Evolutionary conservation across 116 monocot species (phyloP).

Genomic region (Posidonia oceanica): DNA sequence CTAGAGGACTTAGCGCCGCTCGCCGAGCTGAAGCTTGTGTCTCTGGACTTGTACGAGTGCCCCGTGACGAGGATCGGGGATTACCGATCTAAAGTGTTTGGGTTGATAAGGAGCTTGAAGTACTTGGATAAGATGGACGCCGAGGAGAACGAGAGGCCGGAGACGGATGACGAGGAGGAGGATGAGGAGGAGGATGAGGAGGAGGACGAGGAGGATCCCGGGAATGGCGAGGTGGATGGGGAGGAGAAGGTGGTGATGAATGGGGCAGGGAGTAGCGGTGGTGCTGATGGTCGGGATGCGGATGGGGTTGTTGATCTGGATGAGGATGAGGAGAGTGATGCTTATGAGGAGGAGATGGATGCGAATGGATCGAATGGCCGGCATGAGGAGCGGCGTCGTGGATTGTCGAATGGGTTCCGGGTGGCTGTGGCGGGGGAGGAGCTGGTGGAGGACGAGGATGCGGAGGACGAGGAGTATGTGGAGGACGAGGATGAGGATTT

Average conservation of each 20-base stretch:
- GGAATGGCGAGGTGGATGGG: slow-evolving; percentile 77
- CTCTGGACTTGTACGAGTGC: slow-evolving; percentile 91
- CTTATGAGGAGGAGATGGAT: slow-evolving; percentile 57
- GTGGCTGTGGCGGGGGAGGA: slow-evolving; percentile 21
- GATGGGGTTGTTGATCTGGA: slow-evolving; percentile 44
- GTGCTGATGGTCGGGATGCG: neutral
- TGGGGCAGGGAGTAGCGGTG: slow-evolving; percentile 12
- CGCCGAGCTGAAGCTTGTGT: slow-evolving; percentile 53
- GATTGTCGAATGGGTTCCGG: slow-evolving; percentile 48
- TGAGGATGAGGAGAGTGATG: slow-evolving; percentile 76
- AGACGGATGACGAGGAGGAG: slow-evolving; percentile 82
- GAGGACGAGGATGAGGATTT: slow-evolving; percentile 36
- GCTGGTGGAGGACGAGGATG: slow-evolving; percentile 13
- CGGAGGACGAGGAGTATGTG: slow-evolving; percentile 28
- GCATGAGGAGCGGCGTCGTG: neutral
- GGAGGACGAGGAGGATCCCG: slow-evolving; percentile 59
- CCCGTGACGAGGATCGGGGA: slow-evolving; percentile 75
- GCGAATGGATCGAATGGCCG: slow-evolving; percentile 13
- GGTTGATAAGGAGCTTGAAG: slow-evolving; percentile 66
- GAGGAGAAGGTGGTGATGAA: slow-evolving; percentile 34
- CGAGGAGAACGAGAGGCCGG: slow-evolving; percentile 85
- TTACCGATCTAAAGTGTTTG: slow-evolving; percentile 74
- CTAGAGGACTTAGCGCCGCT: slow-evolving; percentile 82
- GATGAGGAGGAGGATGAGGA: slow-evolving; percentile 75
- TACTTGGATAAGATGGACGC: slow-evolving; percentile 91